Evolutionary conservation across 1,139 yeast species (phyloP).

Genomic region (Hanseniaspora uvarum): DNA sequence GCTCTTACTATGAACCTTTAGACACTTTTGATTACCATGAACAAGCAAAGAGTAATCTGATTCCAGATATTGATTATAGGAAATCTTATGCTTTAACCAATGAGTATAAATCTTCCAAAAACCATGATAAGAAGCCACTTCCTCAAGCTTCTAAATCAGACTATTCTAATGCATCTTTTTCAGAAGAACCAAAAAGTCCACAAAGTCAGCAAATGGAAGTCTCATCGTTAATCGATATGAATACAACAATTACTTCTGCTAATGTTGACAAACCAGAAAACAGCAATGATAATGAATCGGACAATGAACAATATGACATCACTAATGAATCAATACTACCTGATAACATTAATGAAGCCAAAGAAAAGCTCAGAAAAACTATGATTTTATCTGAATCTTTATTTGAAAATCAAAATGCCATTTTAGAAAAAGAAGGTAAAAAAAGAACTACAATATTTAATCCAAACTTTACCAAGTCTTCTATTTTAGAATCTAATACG

Average conservation of each 20-base stretch:
- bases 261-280: neutral
- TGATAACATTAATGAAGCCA: slow-evolving; percentile 5
- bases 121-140: neutral
- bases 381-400: slow-evolving; percentile 11
- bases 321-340: neutral
- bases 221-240: neutral
- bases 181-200: neutral
- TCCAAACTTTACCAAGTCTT: neutral
- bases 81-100: slow-evolving; percentile 15
- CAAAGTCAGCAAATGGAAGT: neutral
- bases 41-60: neutral
- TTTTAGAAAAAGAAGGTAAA: slow-evolving; percentile 1
- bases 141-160: neutral
- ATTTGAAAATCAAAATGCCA: slow-evolving; percentile 12
- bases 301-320: neutral
- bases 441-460: slow-evolving; percentile 8
- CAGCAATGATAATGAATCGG: neutral
- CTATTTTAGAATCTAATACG: neutral
- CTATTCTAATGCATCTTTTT: neutral
- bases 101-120: slow-evolving; percentile 2
- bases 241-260: neutral
- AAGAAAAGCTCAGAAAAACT: slow-evolving; percentile 9
- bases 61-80: slow-evolving; percentile 15
- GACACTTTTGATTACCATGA: neutral
- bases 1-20: slow-evolving; percentile 17